Evolutionary conservation across 164 flowering plant species (phyloP).

Genomic region (Paratinospora sagittata): DNA sequence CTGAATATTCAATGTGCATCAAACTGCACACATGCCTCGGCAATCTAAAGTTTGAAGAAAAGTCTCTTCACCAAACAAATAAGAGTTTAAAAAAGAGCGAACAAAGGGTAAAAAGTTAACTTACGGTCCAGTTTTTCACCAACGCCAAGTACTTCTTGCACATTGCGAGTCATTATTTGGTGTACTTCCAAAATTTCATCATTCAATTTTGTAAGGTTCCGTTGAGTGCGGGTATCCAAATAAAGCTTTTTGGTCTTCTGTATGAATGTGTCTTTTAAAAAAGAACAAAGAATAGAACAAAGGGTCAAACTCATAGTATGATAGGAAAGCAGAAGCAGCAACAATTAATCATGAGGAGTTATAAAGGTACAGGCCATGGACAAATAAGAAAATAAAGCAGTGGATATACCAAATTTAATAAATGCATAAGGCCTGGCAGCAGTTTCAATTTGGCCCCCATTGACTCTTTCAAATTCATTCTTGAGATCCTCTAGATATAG

Average conservation of each 20-base stretch:
- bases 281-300: conserved; percentile 6
- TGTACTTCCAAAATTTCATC: conserved; percentile 96
- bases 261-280: conserved; percentile 68
- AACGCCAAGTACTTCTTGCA: conserved; percentile 96
- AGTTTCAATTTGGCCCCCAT: conserved; percentile 85
- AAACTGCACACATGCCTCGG: not conserved
- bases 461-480: conserved; percentile 84
- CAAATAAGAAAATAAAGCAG: not conserved
- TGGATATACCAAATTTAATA: conserved; percentile 68
- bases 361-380: not conserved
- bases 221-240: conserved; percentile 79
- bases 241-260: conserved; percentile 88
- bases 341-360: not conserved
- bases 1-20: not conserved
- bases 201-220: conserved; percentile 81
- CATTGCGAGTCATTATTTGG: conserved; percentile 96
- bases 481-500: conserved; percentile 86
- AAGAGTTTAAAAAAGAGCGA: not conserved
- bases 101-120: conserved; percentile 20
- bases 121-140: conserved; percentile 96
- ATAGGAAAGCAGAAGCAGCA: not conserved
- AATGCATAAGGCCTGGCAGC: conserved; percentile 95
- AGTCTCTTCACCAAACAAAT: not conserved
- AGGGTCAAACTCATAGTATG: not conserved
- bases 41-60: not conserved